These are phyloP conservation scores for Leucocoprinus birnbaumii DNA, from an alignment of 768 basidiomycete genomes.

Conservation along the genomic window DNA sequence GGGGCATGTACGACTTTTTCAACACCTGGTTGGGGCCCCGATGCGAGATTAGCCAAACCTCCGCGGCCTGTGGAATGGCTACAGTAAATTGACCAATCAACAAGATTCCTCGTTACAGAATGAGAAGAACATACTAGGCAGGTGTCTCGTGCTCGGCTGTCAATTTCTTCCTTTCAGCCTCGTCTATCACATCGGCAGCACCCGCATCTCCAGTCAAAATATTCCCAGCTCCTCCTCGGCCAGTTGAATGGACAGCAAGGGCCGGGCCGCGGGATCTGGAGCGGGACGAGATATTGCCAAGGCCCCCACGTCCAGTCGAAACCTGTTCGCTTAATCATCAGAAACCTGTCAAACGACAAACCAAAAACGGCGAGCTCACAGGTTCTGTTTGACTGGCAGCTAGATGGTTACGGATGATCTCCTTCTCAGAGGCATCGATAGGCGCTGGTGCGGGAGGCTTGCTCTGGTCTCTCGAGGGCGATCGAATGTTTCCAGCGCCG, in stretches of 20 bases:
- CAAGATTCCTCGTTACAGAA: no score
- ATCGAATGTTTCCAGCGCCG: constrained; percentile 83
- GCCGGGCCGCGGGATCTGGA: constrained; percentile 49
- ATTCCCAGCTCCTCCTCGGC: constrained; percentile 60
- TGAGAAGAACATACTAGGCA: constrained; percentile 29
- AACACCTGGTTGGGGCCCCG: constrained; percentile 29
- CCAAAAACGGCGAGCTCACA: constrained; percentile 25
- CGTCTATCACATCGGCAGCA: constrained; percentile 22
- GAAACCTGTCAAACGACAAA: background rate
- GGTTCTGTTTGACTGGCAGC: constrained; percentile 26
- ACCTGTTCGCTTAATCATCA: constrained; percentile 26
- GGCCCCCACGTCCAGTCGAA: constrained; percentile 65
- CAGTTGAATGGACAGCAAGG: constrained; percentile 40
- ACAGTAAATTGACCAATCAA: no score
- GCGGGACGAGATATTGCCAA: constrained; percentile 56
- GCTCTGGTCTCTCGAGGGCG: constrained; percentile 45
- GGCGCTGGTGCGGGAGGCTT: constrained; percentile 22
- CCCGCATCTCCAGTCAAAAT: constrained; percentile 30
- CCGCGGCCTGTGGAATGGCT: constrained; percentile 47
- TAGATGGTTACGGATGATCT: constrained; percentile 34
- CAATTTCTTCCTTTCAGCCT: constrained; percentile 23
- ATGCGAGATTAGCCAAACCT: constrained; percentile 60
- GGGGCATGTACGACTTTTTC: constrained; percentile 21
- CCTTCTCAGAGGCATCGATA: constrained; percentile 32
- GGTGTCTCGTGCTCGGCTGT: constrained; percentile 23